Percentiles rank a stretch among this genome's conserved stretches.
phyloP scores from a whole-genome alignment of 2,329 filamentous ascomycete genomes.

The Macroventuria anomochaeta region DNA sequence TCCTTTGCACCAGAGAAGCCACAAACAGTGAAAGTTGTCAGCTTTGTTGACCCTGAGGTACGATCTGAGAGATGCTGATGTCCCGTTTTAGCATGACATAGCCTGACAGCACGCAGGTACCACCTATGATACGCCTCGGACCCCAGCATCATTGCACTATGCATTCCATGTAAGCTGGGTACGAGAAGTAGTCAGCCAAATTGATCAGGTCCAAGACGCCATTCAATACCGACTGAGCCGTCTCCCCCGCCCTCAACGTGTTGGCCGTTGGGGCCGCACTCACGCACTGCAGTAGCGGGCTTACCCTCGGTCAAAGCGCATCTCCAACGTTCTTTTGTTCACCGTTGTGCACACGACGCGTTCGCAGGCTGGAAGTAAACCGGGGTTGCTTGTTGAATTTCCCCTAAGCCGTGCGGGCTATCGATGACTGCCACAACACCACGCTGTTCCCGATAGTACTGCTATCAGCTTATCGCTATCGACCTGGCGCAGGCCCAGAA shows the following conservation, averaged over 20 bases:
- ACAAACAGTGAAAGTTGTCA: constrained; percentile 17
- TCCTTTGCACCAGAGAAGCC: constrained; percentile 13
- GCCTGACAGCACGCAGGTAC: constrained; percentile 19
- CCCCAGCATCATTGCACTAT: constrained; percentile 15
- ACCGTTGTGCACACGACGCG: constrained; percentile 11
- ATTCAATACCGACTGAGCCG: background rate
- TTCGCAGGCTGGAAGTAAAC: constrained; percentile 13
- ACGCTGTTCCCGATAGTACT: constrained; percentile 1
- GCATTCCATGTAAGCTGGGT: constrained; percentile 21
- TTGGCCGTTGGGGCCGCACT: constrained; percentile 1
- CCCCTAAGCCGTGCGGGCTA: background rate
- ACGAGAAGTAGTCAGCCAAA: constrained; percentile 4
- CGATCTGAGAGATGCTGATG: constrained; percentile 1
- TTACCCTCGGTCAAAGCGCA: constrained; percentile 12
- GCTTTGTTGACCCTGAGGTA: background rate
- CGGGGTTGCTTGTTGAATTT: constrained; percentile 12
- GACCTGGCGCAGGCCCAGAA: constrained; percentile 5
- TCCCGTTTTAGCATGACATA: constrained; percentile 10
- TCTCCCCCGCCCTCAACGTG: constrained; percentile 13
- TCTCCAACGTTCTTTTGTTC: constrained; percentile 13
- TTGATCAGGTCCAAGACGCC: background rate
- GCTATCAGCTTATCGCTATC: constrained; percentile 9
- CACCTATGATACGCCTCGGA: constrained; percentile 21
- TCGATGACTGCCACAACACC: background rate
- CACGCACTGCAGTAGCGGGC: constrained; percentile 15